Base-by-base conservation (phyloP, 768 basidiomycete genomes). In the Mycena vitilis region DNA sequence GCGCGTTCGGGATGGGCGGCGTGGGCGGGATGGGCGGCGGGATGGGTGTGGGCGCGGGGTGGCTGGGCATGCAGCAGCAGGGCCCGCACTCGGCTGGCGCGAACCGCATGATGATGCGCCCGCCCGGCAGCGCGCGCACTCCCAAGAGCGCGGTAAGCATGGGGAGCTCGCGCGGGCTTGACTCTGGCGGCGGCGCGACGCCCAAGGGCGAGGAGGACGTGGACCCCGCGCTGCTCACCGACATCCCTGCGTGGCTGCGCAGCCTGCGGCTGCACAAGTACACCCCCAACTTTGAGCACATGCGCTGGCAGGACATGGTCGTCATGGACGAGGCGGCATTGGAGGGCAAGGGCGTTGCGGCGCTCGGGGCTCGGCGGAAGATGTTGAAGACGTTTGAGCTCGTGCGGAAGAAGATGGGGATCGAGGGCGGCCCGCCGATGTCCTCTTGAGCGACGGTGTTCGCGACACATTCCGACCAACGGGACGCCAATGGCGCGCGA, bases 181-280 rank as follows among this genome's bases (percentile, higher is more conserved):
- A 22, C 6, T 52, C 52, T 36, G 61, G 58, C 74, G 77, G 51
- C 63, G 84, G 81, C n/a, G 83, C 81, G 11, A 86, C 82, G 38
- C 91, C 92, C 75, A 92, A 91, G 79, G 90, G 85, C 71, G 95
- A 98, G 73, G 98, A 99, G 48, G 95, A 98, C 62, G 88, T 99
- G 47, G 96, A 99, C 78, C 93, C 93, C 66, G 84, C 89, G 75
- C 74, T 98, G 74, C 84, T 99, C 73, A 88, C 87, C 75, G 98
- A 99, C 83, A 87, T 98, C 52, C 88, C 97, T 20, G 90, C 85
- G 66, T 99, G 98, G 98, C 86, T 99, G 81, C 89, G 97, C 81
- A 93, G 91, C 77, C 82, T 99, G 82, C 84, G 98, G 80, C 84
- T 99, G 76, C 98, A 99, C 89, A 99, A 99, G 85, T 99, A 99